These are phyloP conservation scores for Paraphaeosphaeria minitans DNA, from an alignment of 2,329 filamentous ascomycete genomes.

Conservation along the genomic window DNA sequence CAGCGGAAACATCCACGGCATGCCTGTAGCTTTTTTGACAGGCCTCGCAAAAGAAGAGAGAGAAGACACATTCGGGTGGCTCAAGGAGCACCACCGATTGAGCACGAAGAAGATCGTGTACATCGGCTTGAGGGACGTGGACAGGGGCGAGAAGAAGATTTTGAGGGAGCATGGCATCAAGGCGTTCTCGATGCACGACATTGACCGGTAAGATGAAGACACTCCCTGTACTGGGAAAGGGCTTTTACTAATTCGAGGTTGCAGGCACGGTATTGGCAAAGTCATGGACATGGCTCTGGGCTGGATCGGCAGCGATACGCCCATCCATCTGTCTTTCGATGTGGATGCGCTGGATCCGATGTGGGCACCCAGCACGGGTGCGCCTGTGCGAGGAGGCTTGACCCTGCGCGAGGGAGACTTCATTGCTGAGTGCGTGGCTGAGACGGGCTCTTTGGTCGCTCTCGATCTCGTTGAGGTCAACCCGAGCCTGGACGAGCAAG, in stretches of 20 bases:
- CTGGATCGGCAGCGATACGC: slow-evolving; percentile 91
- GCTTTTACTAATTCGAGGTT: slow-evolving; percentile 10
- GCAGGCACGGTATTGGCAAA: slow-evolving; percentile 85
- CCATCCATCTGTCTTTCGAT: slow-evolving; percentile 96
- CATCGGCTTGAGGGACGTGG: slow-evolving; percentile 92
- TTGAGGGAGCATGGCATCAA: slow-evolving; percentile 87
- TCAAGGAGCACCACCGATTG: slow-evolving; percentile 72
- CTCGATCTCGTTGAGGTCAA: slow-evolving; percentile 63
- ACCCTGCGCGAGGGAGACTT: slow-evolving; percentile 96
- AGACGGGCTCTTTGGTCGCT: slow-evolving; percentile 61
- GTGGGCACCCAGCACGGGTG: slow-evolving; percentile 96
- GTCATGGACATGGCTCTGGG: slow-evolving; percentile 98
- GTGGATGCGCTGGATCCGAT: slow-evolving; percentile 95
- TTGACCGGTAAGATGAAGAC: slow-evolving; percentile 71
- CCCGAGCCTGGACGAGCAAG: slow-evolving; percentile 56
- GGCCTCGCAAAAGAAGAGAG: slow-evolving; percentile 78
- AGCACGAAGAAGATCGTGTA: slow-evolving; percentile 90
- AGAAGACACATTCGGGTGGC: slow-evolving; percentile 87
- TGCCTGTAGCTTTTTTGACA: slow-evolving; percentile 92
- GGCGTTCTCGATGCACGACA: slow-evolving; percentile 98
- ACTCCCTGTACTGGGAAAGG: background rate
- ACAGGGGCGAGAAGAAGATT: slow-evolving; percentile 91
- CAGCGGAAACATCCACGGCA: slow-evolving; percentile 95
- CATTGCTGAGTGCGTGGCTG: slow-evolving; percentile 75
- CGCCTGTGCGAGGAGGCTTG: slow-evolving; percentile 88